phyloP scores from a whole-genome alignment of 108 stramenopile species.

The Licmophora abbreviata region DNA sequence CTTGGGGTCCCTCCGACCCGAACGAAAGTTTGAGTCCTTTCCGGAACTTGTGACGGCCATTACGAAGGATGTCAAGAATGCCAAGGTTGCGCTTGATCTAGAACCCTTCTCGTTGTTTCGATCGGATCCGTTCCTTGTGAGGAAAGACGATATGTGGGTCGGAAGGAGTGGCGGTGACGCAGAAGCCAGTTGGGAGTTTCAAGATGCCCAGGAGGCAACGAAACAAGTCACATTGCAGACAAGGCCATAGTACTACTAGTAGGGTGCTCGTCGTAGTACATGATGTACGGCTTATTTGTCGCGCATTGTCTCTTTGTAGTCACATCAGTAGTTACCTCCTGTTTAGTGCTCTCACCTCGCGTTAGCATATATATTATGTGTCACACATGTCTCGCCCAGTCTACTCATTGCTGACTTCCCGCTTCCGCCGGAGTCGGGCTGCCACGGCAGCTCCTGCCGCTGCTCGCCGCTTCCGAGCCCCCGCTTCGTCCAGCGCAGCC shows the following conservation, averaged over 20 bases:
- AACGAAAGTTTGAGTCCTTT: conserved; percentile 75
- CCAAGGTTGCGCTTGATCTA: conserved; percentile 38
- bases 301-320: too few relatives aligned
- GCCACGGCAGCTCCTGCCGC: conserved; percentile 65
- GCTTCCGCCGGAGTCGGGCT: conserved; percentile 25
- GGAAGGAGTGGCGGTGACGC: conserved; percentile 65
- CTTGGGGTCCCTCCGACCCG: conserved; percentile 63
- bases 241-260: too few relatives aligned
- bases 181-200: conserved; percentile 70
- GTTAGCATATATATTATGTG: too few relatives aligned
- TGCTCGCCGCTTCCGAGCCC: conserved; percentile 52
- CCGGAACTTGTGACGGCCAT: conserved; percentile 69
- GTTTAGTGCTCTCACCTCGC: too few relatives aligned
- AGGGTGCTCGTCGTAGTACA: too few relatives aligned
- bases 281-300: conserved; percentile 3
- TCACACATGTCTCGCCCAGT: too few relatives aligned
- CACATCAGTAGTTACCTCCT: too few relatives aligned
- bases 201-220: conserved; percentile 16
- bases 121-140: conserved; percentile 13
- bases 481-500: conserved; percentile 32
- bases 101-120: conserved; percentile 26
- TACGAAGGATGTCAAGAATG: conserved; percentile 57
- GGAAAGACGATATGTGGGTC: conserved; percentile 33
- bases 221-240: too few relatives aligned
- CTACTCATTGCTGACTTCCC: too few relatives aligned